Base-by-base conservation (phyloP, 108 stramenopile genomes). In the Fragilaria crotonensis region DNA sequence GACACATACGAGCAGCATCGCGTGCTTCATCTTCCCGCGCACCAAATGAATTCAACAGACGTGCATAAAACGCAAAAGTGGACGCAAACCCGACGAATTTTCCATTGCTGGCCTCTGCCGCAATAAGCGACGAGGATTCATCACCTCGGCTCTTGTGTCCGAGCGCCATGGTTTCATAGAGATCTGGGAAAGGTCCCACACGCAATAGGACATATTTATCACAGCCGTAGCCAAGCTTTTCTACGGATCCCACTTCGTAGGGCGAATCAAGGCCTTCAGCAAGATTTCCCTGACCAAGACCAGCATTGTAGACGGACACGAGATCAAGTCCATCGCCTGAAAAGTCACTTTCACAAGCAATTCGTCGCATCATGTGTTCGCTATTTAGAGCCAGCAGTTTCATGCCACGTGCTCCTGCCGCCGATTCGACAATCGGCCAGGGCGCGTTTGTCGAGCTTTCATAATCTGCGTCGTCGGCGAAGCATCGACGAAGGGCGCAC, bases 301-400 rank as follows among this genome's bases (percentile, higher is more conserved):
- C 84, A 4, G 68, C 58, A 52, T 91, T 91, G 71, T 87, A 91
- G 25, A 84, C 29, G n/a, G 52, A 73, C 47, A 87, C 58, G 11
- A 83, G 45, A 4, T 51, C 51, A 33, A 58, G 58, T 0, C 45
- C 63, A 7, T 68, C 57, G 25, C 60, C 71, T 52, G 33, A 50
- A 36, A 62, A 78, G 69, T 90, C 89, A 29, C 78, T 68, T 60
- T 83, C 84, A 26, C 79, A 80, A 32, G 70, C 84, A 53, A 91
- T 87, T 1, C 89, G 72, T 11, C 84, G 59, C 89, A 91, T 91
- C 48, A 87, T 58, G 54, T 87, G 78, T 60, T 91, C 89, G 28
- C 72, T 76, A 52, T 87, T 91, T 23, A 87, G 65, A 0, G 84
- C 62, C 9, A 91, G 67, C 19, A 87, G 66, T 51, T 60, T 59